A percentile compares a stretch with the other conserved stretches of the same genome.
phyloP scores from a whole-genome alignment of 202 grass and related monocot species.

The Hordeum pubiflorum region DNA sequence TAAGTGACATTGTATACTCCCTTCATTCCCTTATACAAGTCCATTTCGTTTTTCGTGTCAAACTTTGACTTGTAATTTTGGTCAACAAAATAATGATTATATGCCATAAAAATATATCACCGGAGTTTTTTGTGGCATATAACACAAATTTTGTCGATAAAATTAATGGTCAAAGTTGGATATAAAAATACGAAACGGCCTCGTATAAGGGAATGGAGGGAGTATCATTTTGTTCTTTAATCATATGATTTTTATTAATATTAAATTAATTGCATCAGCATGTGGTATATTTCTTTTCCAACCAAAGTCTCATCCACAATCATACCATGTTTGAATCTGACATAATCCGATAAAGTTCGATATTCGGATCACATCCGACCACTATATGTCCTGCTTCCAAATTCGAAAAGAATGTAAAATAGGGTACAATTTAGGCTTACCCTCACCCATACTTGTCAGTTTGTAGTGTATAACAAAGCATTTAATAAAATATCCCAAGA shows the following conservation, averaged over 20 bases:
- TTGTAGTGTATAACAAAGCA: not conserved
- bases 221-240: not conserved
- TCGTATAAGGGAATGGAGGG: too few relatives aligned
- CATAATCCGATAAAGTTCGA: not conserved
- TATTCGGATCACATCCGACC: not conserved
- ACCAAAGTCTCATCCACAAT: not conserved
- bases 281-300: not conserved
- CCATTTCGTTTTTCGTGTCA: too few relatives aligned
- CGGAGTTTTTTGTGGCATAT: too few relatives aligned
- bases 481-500: not conserved
- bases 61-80: too few relatives aligned
- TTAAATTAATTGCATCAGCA: not conserved
- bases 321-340: not conserved
- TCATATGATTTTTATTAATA: not conserved
- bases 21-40: too few relatives aligned
- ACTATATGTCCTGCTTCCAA: not conserved
- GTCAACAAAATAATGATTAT: too few relatives aligned
- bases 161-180: too few relatives aligned
- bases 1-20: too few relatives aligned
- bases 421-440: not conserved
- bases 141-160: too few relatives aligned
- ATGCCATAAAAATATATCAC: too few relatives aligned
- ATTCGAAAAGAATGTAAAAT: not conserved
- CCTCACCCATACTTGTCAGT: not conserved
- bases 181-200: too few relatives aligned